Evolutionary conservation across 768 basidiomycete genomes (phyloP), one percentile per base, ranked within the genome.

Genomic region (Cystobasidium onofrii): DNA sequence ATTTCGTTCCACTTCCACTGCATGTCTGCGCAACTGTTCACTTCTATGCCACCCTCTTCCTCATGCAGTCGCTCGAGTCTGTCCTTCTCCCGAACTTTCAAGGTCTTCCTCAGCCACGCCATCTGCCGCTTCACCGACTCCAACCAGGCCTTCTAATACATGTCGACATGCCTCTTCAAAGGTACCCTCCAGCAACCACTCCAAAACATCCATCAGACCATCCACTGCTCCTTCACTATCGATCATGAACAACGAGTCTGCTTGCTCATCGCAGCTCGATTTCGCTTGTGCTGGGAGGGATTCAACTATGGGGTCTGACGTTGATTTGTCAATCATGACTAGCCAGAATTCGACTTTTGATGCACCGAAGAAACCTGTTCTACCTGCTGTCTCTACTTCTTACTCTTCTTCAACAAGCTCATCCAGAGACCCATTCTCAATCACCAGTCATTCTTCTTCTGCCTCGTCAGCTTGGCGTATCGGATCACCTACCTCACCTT

Each of bases 21-120:
- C 57, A n/a, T n/a, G n/a, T n/a, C n/a, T n/a, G n/a, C n/a, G n/a
- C 34, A 64, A 10, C 31, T 17, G 12, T 15, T 2, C 57, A 61
- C 23, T 4, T 18, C 7, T 15, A 9, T 25, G 23, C 15, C 57
- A n/a, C 54, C 18, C n/a, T 31, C 31, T 25, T 3, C 33, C 61
- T 7, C 9, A 7, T 41, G 7, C 65, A 67, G 65, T 67, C 65
- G 65, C 65, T 52, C 41, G 65, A 4, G 65, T 67, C 43, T 44
- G 39, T 39, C 65, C 65, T 31, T 67, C 65, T 43, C 65, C 65
- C 4, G 46, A 50, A 50, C 20, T 50, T 20, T 50, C 46, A 15
- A 15, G 18, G 4, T 20, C n/a, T 50, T 7, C 46, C 18, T 50
- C n/a, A n/a, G 12, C 46, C 46, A 50, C 4, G 7, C 39, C 39